Evolutionary conservation across 306 rosid species (phyloP), one percentile per base, ranked within the genome.

Genomic region (Aeschynomene evenia): DNA sequence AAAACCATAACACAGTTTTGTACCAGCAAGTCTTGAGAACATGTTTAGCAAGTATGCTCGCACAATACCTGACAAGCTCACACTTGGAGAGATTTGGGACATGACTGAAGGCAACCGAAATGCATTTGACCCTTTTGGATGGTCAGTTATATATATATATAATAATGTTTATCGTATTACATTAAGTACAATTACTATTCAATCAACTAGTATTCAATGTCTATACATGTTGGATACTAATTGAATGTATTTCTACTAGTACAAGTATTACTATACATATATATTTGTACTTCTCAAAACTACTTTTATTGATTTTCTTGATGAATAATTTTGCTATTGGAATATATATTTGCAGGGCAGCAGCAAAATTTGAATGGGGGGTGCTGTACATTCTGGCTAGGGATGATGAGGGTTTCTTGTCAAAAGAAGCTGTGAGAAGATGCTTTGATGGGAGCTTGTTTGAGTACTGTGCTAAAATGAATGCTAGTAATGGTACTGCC

Each of bases 391-490:
- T 82, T 63, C 84, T 88, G n/a, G 97, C 98, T 0, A 84, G 85
- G 71, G 97, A 93, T 48, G 90, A 80, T 24, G 90, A 82, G 10
- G 97, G 97, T 7, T 78, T 77, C 31, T 63, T 93, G 2, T 59
- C 97, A 1, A 93, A 93, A 75, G 98, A 93, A 80, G 91, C 96
- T 0, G 87, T 93, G 14, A 73, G 97, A 29, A 68, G 95, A 31
- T 78, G 82, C 66, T 90, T 33, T 9, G 98, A 93, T 52, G 98
- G 98, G 15, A 93, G 94, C 68, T 75, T 90, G 62, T 93, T 93
- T 56, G 97, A 93, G 72, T 88, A 84, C 58, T 88, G 88, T 76
- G 96, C 97, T 5, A 82, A 84, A 85, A 66, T 75, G 83, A 80
- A 84, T 7, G 31, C 74, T 0, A 22, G 42, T 28, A 14, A 5